Conservation (phyloP, 2,329 filamentous ascomycete species). For the Diaporthe sp. region DNA sequence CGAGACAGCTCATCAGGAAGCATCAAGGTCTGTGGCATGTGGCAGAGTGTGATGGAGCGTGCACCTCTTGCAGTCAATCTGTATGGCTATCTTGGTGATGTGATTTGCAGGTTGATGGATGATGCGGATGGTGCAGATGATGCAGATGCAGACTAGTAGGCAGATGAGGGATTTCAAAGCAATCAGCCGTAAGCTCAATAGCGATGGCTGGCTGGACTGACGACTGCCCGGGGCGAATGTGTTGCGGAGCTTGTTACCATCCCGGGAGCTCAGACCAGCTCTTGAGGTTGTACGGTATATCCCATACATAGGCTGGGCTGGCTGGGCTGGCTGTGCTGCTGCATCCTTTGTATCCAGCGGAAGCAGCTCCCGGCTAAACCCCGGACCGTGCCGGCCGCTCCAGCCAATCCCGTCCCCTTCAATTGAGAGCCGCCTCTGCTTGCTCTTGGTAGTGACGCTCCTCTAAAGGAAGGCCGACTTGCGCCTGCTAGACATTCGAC, state of each 20-base stretch:
- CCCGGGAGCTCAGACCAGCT: slow-evolving; percentile 28
- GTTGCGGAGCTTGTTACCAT: slow-evolving; percentile 25
- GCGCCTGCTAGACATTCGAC: slow-evolving; percentile 39
- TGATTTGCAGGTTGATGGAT: neutral
- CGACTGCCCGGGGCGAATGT: neutral
- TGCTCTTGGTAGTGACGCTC: slow-evolving; percentile 29
- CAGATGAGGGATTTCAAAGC: slow-evolving; percentile 1
- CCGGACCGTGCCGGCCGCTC: slow-evolving; percentile 18
- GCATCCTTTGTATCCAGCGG: neutral
- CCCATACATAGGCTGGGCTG: neutral
- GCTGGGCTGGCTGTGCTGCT: neutral
- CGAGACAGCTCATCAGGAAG: neutral
- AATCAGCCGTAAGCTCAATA: neutral
- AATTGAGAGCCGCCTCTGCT: slow-evolving; percentile 28
- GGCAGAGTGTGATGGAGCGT: neutral
- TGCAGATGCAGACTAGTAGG: neutral
- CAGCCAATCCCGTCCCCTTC: slow-evolving; percentile 37
- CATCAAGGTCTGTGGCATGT: neutral
- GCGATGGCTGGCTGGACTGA: neutral
- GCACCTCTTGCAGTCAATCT: slow-evolving; percentile 1
- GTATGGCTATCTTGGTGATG: neutral
- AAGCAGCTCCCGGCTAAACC: slow-evolving; percentile 25
- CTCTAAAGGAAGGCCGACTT: slow-evolving; percentile 24
- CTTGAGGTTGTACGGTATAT: slow-evolving; percentile 12
- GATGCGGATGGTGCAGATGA: neutral